Base-by-base conservation (phyloP, 179 eudicot genomes). In the Heliamphora pulchella region DNA sequence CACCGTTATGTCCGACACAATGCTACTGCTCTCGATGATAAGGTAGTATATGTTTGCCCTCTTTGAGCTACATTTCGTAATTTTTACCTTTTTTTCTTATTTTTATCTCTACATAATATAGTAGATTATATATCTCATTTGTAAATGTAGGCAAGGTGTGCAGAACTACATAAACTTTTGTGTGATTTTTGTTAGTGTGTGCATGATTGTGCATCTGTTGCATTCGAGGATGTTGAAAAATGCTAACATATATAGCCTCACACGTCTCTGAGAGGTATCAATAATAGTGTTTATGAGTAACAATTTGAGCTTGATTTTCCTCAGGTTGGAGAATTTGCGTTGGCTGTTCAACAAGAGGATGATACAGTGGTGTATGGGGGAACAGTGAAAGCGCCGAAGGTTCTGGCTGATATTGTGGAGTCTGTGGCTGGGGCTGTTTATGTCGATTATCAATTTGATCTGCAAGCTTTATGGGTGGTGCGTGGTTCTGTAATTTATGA, bases 391-490 rank as follows among this genome's bases (percentile, higher is more conserved):
- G 98, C 99, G 1, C 96, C 97, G 0, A 92, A 91, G 78, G 90
- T 94, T 67, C 89, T 96, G 55, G 98, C 97, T 8, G 98, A 96
- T 80, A 88, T 96, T 43, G 98, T 94, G 9, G 99, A 96, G 85
- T 90, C 98, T 4, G 77, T 96, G 7, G 89, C 89, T 8, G 99
- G 93, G 47, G 99, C 99, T 48, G 90, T 94, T 63, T 96, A 91
- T 77, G 78, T 89, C 0, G 98, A 94, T 50, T 87, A 89, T 58
- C 83, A 81, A 44, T 89, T 85, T 46, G 88, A 96, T 86, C 74
- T 94, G 81, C 80, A 87, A 20, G 84, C 64, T 70, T 79, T 93
- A 79, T 94, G 98, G 97, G 55, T 74, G 93, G 96, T 90, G 47
- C 48, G 83, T 82, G 20, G 55, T 58, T 80, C 11, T 54, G 50